These are phyloP conservation scores for Pharus latifolius DNA, from an alignment of 176 grass and related monocot species.

Conservation along the genomic window DNA sequence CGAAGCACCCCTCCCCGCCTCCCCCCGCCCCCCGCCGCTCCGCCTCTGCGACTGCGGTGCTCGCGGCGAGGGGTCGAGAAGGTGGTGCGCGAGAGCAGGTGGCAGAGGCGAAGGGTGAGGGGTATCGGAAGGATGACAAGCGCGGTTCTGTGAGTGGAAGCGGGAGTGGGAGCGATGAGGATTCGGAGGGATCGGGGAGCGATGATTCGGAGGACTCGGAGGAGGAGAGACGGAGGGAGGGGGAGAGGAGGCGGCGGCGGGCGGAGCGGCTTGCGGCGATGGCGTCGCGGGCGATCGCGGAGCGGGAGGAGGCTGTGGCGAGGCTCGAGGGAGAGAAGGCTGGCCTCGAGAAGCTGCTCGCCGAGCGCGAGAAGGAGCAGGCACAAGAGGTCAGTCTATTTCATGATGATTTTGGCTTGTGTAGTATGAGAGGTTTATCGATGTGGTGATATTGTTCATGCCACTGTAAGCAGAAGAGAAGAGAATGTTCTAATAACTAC, in stretches of 20 bases:
- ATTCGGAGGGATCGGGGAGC: slow-evolving; percentile 42
- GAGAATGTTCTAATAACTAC: not conserved
- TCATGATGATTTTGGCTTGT: not conserved
- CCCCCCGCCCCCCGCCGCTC: slow-evolving; percentile 26
- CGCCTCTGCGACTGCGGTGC: slow-evolving; percentile 19
- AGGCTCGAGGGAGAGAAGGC: slow-evolving; percentile 61
- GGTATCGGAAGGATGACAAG: slow-evolving; percentile 3
- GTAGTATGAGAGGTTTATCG: not conserved
- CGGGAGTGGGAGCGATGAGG: slow-evolving; percentile 27
- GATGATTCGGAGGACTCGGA: slow-evolving; percentile 63
- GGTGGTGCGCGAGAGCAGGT: not conserved
- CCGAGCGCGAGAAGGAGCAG: slow-evolving; percentile 86
- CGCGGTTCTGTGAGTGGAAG: slow-evolving; percentile 1
- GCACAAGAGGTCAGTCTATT: slow-evolving; percentile 49
- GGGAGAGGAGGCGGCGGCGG: slow-evolving; percentile 54
- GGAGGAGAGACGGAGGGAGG: slow-evolving; percentile 65
- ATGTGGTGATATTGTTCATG: not conserved
- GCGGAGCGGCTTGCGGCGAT: slow-evolving; percentile 43
- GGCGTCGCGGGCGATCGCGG: slow-evolving; percentile 59
- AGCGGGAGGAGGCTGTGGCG: slow-evolving; percentile 63
- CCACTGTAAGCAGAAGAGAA: not conserved
- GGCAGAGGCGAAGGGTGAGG: not conserved
- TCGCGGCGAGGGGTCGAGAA: slow-evolving; percentile 8
- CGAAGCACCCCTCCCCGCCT: slow-evolving; percentile 6
- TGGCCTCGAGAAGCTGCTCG: slow-evolving; percentile 72